Evolutionary conservation across 2,329 filamentous ascomycete species (phyloP).

Genomic region (Magnaporthiopsis incrustans): DNA sequence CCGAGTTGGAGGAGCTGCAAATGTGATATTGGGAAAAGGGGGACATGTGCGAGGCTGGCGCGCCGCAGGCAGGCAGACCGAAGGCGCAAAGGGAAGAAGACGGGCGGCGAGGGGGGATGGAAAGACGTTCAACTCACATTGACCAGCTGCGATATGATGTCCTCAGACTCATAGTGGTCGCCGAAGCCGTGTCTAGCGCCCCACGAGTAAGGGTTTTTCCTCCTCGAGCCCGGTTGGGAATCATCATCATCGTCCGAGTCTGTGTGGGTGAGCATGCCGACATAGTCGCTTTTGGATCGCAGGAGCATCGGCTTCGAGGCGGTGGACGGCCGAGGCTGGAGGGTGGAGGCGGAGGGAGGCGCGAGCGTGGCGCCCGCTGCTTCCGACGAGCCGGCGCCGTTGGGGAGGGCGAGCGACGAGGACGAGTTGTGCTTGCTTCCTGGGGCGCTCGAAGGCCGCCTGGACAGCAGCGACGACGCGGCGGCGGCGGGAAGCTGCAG

Average conservation of each 20-base stretch:
- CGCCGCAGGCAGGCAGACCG: neutral
- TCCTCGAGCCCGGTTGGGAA: slow-evolving; percentile 27
- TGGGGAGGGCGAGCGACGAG: slow-evolving; percentile 4
- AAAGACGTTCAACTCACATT: slow-evolving; percentile 48
- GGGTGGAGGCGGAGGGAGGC: slow-evolving; percentile 1
- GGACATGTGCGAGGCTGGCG: neutral
- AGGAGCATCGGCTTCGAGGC: slow-evolving; percentile 40
- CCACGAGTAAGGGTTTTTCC: slow-evolving; percentile 41
- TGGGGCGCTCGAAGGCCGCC: slow-evolving; percentile 38
- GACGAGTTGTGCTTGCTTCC: slow-evolving; percentile 26
- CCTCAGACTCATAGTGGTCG: slow-evolving; percentile 82
- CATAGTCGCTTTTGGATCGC: slow-evolving; percentile 50
- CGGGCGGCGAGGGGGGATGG: neutral
- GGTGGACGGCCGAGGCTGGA: neutral
- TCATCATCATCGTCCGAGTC: slow-evolving; percentile 24
- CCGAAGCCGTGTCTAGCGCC: slow-evolving; percentile 80
- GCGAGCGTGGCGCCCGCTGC: slow-evolving; percentile 15
- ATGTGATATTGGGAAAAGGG: neutral
- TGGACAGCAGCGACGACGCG: slow-evolving; percentile 8
- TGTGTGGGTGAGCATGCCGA: slow-evolving; percentile 18
- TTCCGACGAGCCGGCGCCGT: slow-evolving; percentile 14
- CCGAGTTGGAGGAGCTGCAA: neutral
- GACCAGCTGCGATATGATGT: slow-evolving; percentile 77
- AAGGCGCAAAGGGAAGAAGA: slow-evolving; percentile 7
- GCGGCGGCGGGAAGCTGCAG: neutral